Conservation (phyloP, 2,329 filamentous ascomycete species). For the Fusarium metavorans region DNA sequence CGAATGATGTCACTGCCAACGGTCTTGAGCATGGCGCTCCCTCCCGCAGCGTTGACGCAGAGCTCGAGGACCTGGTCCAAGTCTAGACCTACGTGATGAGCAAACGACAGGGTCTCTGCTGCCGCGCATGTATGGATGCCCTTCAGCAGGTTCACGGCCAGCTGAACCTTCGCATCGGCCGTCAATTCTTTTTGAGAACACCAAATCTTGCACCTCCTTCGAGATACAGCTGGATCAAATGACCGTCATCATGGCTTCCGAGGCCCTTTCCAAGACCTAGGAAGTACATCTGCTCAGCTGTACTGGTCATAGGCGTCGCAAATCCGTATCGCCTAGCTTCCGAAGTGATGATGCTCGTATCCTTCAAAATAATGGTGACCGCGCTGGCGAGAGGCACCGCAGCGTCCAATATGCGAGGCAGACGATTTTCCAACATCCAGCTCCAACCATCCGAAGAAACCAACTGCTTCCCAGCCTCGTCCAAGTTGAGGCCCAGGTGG, state of each 20-base stretch:
- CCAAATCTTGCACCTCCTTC: conserved; percentile 11
- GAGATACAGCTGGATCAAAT: conserved; percentile 19
- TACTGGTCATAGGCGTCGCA: conserved; percentile 69
- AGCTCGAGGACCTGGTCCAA: conserved; percentile 30
- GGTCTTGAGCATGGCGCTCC: conserved; percentile 13
- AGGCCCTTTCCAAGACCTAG: conserved; percentile 68
- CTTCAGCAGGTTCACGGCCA: conserved; percentile 22
- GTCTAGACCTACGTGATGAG: conserved; percentile 23
- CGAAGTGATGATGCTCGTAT: conserved; percentile 75
- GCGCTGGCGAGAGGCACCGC: conserved; percentile 69
- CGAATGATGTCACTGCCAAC: conserved; percentile 18
- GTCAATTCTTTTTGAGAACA: not conserved
- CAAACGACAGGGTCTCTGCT: conserved; percentile 28
- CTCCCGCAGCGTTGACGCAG: conserved; percentile 28
- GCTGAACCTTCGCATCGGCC: conserved; percentile 2
- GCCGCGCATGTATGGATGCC: conserved; percentile 29
- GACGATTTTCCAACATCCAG: conserved; percentile 73
- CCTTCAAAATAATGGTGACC: conserved; percentile 70
- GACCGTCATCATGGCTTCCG: conserved; percentile 22
- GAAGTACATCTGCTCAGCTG: conserved; percentile 75
- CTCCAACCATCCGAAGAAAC: conserved; percentile 63
- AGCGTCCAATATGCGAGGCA: conserved; percentile 65
- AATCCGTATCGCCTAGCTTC: conserved; percentile 70
- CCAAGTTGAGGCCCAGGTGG: conserved; percentile 64
- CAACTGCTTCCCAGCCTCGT: conserved; percentile 56